phyloP scores from a whole-genome alignment of 768 basidiomycete genomes.

The Agaricus sinodeliciosus region DNA sequence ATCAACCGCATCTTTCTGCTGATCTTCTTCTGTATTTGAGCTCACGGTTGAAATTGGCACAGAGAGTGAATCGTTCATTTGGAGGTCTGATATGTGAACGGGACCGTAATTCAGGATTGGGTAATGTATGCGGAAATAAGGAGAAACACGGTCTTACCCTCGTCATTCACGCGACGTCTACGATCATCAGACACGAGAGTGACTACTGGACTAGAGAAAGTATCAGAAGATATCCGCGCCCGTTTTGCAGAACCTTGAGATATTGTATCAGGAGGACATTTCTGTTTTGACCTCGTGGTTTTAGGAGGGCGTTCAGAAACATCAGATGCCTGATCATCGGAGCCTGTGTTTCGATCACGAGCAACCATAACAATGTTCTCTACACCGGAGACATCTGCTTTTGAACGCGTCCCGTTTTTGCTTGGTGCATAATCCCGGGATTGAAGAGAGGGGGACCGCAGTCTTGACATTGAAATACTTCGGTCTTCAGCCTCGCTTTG shows the following conservation, averaged over 20 bases:
- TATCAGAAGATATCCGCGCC: background rate
- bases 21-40: background rate
- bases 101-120: background rate
- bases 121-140: background rate
- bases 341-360: background rate
- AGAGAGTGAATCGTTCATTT: background rate
- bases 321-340: constrained; percentile 11
- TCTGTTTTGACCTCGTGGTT: constrained; percentile 5
- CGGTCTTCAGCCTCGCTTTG: background rate
- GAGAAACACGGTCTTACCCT: background rate
- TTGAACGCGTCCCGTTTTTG: background rate
- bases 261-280: background rate
- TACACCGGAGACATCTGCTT: background rate
- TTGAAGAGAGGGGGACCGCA: background rate
- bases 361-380: background rate
- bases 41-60: background rate
- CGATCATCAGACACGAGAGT: background rate
- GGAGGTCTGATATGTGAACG: background rate
- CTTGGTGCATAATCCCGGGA: background rate
- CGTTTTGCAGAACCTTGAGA: constrained; percentile 5
- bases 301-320: constrained; percentile 8
- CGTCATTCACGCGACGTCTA: background rate
- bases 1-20: background rate
- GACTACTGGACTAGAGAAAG: background rate
- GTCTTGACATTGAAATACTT: background rate